A percentile compares a stretch with the other conserved stretches of the same genome.
Conservation (phyloP, 192 early-diverging fungal species). For the Geranomyces variabilis region DNA sequence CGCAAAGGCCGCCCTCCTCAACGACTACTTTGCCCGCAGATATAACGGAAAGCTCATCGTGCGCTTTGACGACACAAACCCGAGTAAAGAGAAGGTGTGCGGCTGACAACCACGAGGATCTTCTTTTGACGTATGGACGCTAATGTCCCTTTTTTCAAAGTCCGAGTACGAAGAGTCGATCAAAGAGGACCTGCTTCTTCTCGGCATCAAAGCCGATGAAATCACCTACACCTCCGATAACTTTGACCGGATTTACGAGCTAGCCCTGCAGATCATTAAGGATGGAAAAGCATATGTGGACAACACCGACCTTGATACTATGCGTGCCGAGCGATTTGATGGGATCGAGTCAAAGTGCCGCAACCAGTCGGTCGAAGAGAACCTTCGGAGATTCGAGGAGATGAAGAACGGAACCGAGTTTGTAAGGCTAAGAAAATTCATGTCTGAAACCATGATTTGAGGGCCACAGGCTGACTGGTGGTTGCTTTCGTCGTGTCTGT, state of each 20-base stretch:
- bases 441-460: no score
- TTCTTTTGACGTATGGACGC: not conserved
- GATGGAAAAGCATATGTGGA: conserved; percentile 92
- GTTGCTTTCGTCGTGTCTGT: no score
- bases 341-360: conserved; percentile 83
- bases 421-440: no score
- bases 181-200: conserved; percentile 86
- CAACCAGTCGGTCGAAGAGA: conserved; percentile 86
- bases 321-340: conserved; percentile 85
- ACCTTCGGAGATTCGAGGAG: conserved; percentile 85
- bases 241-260: conserved; percentile 86
- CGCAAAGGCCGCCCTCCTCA: conserved; percentile 96
- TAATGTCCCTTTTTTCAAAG: conserved; percentile 5
- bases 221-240: conserved; percentile 91
- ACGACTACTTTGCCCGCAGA: conserved; percentile 91
- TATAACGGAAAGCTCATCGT: conserved; percentile 93
- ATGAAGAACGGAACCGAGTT: conserved; percentile 85
- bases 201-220: conserved; percentile 79
- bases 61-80: conserved; percentile 99
- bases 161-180: conserved; percentile 94
- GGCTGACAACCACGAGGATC: not conserved
- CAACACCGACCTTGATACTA: conserved; percentile 82
- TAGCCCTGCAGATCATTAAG: conserved; percentile 83
- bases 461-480: no score
- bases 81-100: conserved; percentile 86